Evolutionary conservation across 306 rosid species (phyloP).

Genomic region (Cyclanthera cordifolia): DNA sequence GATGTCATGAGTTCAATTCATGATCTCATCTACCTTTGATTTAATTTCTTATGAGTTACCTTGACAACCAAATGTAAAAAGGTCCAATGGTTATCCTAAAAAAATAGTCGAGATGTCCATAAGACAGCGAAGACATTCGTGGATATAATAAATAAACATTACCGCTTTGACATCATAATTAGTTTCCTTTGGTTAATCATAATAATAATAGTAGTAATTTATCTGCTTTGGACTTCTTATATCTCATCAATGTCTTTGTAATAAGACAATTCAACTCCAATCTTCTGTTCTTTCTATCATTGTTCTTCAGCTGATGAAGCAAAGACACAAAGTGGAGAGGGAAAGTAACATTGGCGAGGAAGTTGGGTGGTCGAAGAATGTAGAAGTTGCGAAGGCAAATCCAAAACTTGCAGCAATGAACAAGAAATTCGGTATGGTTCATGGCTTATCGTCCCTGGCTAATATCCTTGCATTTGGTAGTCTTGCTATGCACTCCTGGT

Average conservation of each 20-base stretch:
- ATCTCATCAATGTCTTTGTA: neutral
- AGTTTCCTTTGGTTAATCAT: no score
- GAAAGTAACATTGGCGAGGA: constrained; percentile 74
- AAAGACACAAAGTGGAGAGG: constrained; percentile 91
- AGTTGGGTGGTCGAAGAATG: constrained; percentile 87
- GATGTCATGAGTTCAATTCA: no score
- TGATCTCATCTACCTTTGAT: no score
- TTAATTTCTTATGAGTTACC: no score
- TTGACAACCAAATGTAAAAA: no score
- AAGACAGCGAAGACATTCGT: no score
- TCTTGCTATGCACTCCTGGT: constrained; percentile 97
- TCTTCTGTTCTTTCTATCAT: constrained; percentile 1
- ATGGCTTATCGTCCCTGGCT: constrained; percentile 90
- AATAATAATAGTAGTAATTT: no score
- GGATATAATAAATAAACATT: no score
- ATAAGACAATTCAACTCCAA: neutral
- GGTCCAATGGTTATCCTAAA: no score
- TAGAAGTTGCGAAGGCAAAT: constrained; percentile 72
- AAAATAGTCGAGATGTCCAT: no score
- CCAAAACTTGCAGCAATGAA: constrained; percentile 92
- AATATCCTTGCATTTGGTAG: constrained; percentile 85
- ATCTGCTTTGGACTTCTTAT: neutral
- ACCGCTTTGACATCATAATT: neutral
- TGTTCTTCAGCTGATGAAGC: constrained; percentile 79
- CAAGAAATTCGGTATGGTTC: constrained; percentile 98